Evolutionary conservation across 768 basidiomycete genomes (phyloP).

Genomic region (Termitomyces sp.): DNA sequence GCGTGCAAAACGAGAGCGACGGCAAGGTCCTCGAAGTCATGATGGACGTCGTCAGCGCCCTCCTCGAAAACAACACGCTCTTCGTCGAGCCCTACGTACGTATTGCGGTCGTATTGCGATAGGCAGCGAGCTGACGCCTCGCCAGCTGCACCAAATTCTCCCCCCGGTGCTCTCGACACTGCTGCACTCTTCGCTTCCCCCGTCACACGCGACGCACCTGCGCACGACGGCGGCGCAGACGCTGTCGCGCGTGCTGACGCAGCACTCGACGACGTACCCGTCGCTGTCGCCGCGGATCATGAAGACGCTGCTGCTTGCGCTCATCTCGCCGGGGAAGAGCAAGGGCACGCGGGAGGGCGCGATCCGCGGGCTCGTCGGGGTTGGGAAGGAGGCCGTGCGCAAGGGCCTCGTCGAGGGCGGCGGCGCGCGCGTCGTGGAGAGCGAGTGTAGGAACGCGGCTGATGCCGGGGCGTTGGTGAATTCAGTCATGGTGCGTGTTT

Average conservation of each 20-base stretch:
- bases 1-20: constrained; percentile 55
- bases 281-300: constrained; percentile 84
- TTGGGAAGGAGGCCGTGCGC: constrained; percentile 80
- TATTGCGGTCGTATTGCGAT: constrained; percentile 7
- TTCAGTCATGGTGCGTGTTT: constrained; percentile 50
- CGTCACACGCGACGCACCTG: constrained; percentile 62
- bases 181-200: constrained; percentile 80
- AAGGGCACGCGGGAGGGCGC: constrained; percentile 87
- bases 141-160: constrained; percentile 90
- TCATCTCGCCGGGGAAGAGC: constrained; percentile 67
- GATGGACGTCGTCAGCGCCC: constrained; percentile 78
- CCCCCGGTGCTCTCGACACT: constrained; percentile 90
- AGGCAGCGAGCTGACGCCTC: not conserved
- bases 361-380: constrained; percentile 77
- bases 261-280: constrained; percentile 86
- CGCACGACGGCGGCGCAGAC: constrained; percentile 82
- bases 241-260: constrained; percentile 73
- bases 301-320: constrained; percentile 87
- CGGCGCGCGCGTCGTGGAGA: constrained; percentile 70
- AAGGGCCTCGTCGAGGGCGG: constrained; percentile 81
- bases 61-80: constrained; percentile 81
- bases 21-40: constrained; percentile 74
- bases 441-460: constrained; percentile 43
- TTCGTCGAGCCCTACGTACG: constrained; percentile 96
- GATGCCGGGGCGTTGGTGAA: constrained; percentile 45